These are phyloP conservation scores for Trichaptum fuscoviolaceum DNA, from an alignment of 768 basidiomycete genomes.

Conservation along the genomic window DNA sequence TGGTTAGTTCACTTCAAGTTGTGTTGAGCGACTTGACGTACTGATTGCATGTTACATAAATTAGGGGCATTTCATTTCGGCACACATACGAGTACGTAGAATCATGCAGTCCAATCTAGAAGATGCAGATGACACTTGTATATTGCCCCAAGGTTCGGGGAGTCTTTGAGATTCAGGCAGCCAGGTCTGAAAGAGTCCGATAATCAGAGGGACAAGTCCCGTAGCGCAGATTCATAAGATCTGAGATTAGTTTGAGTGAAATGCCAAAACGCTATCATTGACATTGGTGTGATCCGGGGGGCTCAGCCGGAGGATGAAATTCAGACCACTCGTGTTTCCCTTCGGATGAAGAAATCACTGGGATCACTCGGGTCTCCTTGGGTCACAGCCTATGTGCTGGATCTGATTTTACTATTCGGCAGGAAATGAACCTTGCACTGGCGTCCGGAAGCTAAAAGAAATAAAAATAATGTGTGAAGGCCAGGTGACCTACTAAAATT, in stretches of 20 bases:
- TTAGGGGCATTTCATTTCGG: background rate
- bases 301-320: background rate
- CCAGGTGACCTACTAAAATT: background rate
- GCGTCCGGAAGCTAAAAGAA: background rate
- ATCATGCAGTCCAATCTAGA: background rate
- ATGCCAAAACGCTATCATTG: background rate
- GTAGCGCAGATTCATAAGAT: background rate
- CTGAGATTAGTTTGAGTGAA: background rate
- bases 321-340: background rate
- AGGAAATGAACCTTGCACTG: background rate
- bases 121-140: background rate
- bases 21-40: background rate
- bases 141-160: background rate
- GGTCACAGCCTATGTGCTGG: background rate
- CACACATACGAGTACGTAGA: background rate
- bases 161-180: background rate
- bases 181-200: background rate
- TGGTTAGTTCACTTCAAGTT: background rate
- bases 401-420: background rate
- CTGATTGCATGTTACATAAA: background rate
- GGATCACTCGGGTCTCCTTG: background rate
- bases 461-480: background rate
- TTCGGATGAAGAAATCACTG: background rate
- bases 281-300: background rate
- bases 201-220: background rate